These are phyloP conservation scores for Lactarius evosmus DNA, from an alignment of 768 basidiomycete genomes.

Conservation along the genomic window DNA sequence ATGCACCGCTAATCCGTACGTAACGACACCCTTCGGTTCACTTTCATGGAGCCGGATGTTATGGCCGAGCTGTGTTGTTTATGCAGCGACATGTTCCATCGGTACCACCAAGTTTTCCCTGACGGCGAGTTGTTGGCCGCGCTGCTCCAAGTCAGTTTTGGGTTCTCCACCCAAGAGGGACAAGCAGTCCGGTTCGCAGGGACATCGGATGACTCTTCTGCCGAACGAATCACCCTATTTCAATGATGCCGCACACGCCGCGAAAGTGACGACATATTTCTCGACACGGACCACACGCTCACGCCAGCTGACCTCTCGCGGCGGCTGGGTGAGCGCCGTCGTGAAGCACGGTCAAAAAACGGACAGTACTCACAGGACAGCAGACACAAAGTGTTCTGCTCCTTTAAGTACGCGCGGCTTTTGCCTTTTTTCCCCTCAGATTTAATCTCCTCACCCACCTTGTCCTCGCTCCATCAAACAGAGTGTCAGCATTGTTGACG, in stretches of 20 bases:
- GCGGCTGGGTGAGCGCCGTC: constrained; percentile 57
- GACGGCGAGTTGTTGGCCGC: constrained; percentile 47
- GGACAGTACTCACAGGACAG: constrained; percentile 50
- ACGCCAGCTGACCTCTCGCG: constrained; percentile 57
- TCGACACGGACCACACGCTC: constrained; percentile 37
- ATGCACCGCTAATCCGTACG: constrained; percentile 59
- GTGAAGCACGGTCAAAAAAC: constrained; percentile 51
- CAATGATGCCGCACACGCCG: constrained; percentile 5
- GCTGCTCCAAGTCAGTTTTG: constrained; percentile 53
- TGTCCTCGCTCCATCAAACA: constrained; percentile 33
- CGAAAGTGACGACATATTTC: constrained; percentile 8
- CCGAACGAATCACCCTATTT: constrained; percentile 18
- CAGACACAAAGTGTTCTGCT: constrained; percentile 60
- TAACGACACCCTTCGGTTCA: constrained; percentile 14
- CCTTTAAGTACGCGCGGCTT: constrained; percentile 52
- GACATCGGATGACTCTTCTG: constrained; percentile 2
- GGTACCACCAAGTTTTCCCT: constrained; percentile 55
- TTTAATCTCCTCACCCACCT: neutral
- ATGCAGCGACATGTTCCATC: constrained; percentile 52
- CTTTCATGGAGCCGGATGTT: neutral
- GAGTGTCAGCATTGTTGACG: constrained; percentile 58
- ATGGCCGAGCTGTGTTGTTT: neutral
- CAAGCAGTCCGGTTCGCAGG: neutral
- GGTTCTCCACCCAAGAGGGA: constrained; percentile 43
- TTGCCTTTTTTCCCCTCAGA: neutral